Conservation (phyloP, 148 eudicot genomes). For the Vaccinium myrtillus region DNA sequence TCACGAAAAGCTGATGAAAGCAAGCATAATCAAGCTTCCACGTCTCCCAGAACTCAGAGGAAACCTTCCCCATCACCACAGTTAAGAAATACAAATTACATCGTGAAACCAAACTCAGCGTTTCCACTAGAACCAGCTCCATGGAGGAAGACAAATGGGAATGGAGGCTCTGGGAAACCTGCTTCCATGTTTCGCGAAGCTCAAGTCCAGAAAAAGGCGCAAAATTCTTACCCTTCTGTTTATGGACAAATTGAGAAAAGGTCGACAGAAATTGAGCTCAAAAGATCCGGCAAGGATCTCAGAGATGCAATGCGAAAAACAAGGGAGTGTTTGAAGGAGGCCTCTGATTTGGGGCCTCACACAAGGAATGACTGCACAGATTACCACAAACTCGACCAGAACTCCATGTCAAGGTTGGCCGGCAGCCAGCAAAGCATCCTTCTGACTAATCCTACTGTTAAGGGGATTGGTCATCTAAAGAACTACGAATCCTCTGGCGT, state of each 20-base stretch:
- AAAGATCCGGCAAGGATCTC: conserved; percentile 76
- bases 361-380: conserved; percentile 19
- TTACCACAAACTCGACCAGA: conserved; percentile 16
- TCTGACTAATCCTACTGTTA: conserved; percentile 20
- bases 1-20: conserved; percentile 35
- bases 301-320: conserved; percentile 71
- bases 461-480: conserved; percentile 23
- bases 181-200: conserved; percentile 23
- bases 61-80: conserved; percentile 31
- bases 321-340: conserved; percentile 30
- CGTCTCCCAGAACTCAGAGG: conserved; percentile 41
- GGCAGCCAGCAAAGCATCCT: conserved; percentile 8
- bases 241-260: conserved; percentile 74
- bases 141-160: conserved; percentile 39
- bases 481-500: conserved; percentile 28
- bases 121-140: conserved; percentile 48
- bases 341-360: conserved; percentile 25
- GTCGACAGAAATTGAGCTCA: conserved; percentile 58
- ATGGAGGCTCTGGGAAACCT: conserved; percentile 24
- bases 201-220: conserved; percentile 25
- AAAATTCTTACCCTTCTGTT: conserved; percentile 42
- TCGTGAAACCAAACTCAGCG: conserved; percentile 25
- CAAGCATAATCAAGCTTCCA: conserved; percentile 30
- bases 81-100: conserved; percentile 17
- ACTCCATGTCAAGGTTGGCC: background rate